Evolutionary conservation across 2,329 filamentous ascomycete species (phyloP).

Genomic region (Beauveria pseudobassiana): DNA sequence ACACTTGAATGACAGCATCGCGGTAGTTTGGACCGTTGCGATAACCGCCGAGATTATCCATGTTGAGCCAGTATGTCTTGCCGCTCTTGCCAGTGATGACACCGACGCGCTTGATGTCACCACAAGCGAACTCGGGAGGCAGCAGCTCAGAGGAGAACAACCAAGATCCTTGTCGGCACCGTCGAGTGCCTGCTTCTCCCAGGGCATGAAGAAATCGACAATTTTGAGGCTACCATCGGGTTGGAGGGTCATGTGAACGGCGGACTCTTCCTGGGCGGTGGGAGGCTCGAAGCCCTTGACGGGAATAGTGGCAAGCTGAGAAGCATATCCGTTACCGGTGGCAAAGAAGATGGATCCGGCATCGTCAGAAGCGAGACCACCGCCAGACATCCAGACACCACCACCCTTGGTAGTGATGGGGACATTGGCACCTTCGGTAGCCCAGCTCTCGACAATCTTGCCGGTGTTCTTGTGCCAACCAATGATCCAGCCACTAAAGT

Average conservation of each 20-base stretch:
- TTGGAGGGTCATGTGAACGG: constrained; percentile 35
- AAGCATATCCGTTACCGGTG: constrained; percentile 34
- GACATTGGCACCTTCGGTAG: constrained; percentile 34
- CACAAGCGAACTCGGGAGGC: constrained; percentile 34
- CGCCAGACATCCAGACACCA: constrained; percentile 36
- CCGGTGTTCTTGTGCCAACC: constrained; percentile 37
- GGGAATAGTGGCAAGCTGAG: constrained; percentile 29
- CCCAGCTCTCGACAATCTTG: constrained; percentile 30
- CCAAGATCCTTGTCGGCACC: constrained; percentile 45
- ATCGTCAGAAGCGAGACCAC: constrained; percentile 31
- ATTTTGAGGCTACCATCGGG: constrained; percentile 34
- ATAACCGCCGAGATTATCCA: constrained; percentile 34
- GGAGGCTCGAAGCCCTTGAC: constrained; percentile 31
- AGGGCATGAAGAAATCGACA: constrained; percentile 48
- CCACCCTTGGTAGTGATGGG: constrained; percentile 30
- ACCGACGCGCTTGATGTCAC: constrained; percentile 37
- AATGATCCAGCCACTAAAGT: constrained; percentile 47
- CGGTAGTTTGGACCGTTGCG: constrained; percentile 27
- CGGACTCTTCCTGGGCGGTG: constrained; percentile 36
- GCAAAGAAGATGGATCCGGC: constrained; percentile 31
- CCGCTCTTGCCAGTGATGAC: constrained; percentile 44
- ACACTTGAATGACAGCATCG: constrained; percentile 38
- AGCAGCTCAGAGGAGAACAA: constrained; percentile 35
- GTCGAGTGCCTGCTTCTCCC: constrained; percentile 41
- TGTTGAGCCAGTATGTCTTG: constrained; percentile 37